Evolutionary conservation across 495 filamentous ascomycete genomes (phyloP), one percentile per base, ranked within the genome.

Genomic region (Staphylotrichum longicolle): DNA sequence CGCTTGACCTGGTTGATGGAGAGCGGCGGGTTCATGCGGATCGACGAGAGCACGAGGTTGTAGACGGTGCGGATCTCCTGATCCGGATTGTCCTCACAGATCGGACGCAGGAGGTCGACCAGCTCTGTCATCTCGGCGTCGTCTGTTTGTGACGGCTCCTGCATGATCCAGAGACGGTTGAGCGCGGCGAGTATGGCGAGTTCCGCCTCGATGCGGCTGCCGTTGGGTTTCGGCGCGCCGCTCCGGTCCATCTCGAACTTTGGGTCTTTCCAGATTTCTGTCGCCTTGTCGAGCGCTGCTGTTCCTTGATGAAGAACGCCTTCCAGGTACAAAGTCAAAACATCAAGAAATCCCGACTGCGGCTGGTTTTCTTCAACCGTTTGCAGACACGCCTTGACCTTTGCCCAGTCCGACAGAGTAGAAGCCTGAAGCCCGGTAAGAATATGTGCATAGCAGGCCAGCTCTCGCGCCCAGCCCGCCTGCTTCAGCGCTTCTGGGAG

Each of bases 91-190:
- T 81, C 75, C 12, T 75, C 74, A 72, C 89, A 93, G 62, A 90
- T 80, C 6, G 83, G 83, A 46, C 89, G 85, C 5, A 95, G 78
- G 5, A 80, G 77, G 2, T 83, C 74, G n/a, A 96, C 72, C 3
- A 93, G 70, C 6, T 77, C 71, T 5, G 75, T 84, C 76, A 54
- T 85, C 60, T 52, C 71, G 34, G 69, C 76, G 6, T 77, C 75
- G 59, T 82, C 71, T 44, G 76, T 76, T 33, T 87, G 82, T 0
- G 71, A 62, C 7, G 83, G 82, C 42, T 86, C 77, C 49, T 91
- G 89, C 63, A 96, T 77, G 58, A 98, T 94, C 70, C 92, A 87
- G 33, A 96, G 74, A 30, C 82, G 82, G 73, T 96, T 98, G 60
- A 99, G 82, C 5, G 85, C 77, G 5, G 91, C 88, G 10, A 98